Evolutionary conservation across 2,329 filamentous ascomycete species (phyloP).

Genomic region (Acephala macrosclerotiorum): DNA sequence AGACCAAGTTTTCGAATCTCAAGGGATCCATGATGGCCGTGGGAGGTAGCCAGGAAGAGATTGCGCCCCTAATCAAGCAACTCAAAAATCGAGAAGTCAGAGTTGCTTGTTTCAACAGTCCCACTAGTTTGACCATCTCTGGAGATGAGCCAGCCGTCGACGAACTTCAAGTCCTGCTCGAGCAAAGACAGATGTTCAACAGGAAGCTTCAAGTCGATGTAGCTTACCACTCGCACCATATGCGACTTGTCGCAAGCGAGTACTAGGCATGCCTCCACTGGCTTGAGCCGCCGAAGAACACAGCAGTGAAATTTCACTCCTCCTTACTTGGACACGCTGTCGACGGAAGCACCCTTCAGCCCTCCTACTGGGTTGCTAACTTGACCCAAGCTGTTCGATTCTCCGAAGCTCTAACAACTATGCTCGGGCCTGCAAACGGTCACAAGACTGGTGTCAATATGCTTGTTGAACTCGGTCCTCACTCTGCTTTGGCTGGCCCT

Average conservation of each 20-base stretch:
- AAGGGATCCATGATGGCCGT: slow-evolving; percentile 63
- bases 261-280: slow-evolving; percentile 33
- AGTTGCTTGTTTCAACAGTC: slow-evolving; percentile 45
- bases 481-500: slow-evolving; percentile 46
- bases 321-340: slow-evolving; percentile 33
- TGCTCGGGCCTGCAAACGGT: slow-evolving; percentile 17
- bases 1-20: slow-evolving; percentile 34
- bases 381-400: slow-evolving; percentile 54
- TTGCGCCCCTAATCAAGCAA: slow-evolving; percentile 20
- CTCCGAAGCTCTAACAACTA: slow-evolving; percentile 21
- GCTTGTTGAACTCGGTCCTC: slow-evolving; percentile 40
- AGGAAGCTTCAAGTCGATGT: slow-evolving; percentile 47
- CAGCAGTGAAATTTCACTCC: slow-evolving; percentile 20
- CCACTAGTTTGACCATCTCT: slow-evolving; percentile 38
- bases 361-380: slow-evolving; percentile 55
- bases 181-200: slow-evolving; percentile 41
- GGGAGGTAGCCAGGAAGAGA: slow-evolving; percentile 40
- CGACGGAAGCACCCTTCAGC: slow-evolving; percentile 34
- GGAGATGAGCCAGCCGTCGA: slow-evolving; percentile 33
- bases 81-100: slow-evolving; percentile 31
- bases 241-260: slow-evolving; percentile 40
- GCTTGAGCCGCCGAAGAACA: slow-evolving; percentile 11
- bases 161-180: slow-evolving; percentile 25
- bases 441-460: slow-evolving; percentile 39
- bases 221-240: slow-evolving; percentile 51